A percentile compares a stretch with the other conserved stretches of the same genome.
Conservation (phyloP, 73 alveolate genomes). For the Paramecium pentaurelia region DNA sequence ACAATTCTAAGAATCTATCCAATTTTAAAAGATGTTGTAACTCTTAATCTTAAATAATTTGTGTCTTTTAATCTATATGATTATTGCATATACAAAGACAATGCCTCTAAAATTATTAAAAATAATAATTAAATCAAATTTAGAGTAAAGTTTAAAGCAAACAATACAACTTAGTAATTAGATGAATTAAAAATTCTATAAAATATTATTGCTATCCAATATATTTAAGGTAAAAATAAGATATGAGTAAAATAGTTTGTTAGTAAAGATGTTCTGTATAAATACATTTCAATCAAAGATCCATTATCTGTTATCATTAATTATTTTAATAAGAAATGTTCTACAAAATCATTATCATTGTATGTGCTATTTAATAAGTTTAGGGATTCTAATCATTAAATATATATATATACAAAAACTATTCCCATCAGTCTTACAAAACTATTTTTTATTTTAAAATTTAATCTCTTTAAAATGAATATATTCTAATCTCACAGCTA, state of each 20-base stretch:
- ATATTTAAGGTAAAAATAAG: not conserved
- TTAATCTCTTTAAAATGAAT: not conserved
- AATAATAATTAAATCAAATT: not conserved
- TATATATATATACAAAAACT: not conserved
- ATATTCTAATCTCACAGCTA: not conserved
- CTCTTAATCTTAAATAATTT: not conserved
- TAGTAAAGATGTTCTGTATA: not conserved
- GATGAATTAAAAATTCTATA: not conserved
- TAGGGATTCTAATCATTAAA: not conserved
- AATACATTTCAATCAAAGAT: not conserved
- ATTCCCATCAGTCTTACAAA: not conserved
- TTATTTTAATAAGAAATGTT: not conserved
- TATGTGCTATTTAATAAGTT: not conserved
- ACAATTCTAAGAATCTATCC: not conserved
- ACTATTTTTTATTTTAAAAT: not conserved
- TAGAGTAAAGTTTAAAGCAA: not conserved
- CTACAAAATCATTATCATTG: conserved; percentile 1
- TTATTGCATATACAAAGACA: not conserved
- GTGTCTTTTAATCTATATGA: not conserved
- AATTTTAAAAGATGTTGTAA: not conserved
- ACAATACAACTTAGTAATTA: not conserved
- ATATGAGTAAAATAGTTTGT: not conserved
- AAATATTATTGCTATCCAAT: not conserved
- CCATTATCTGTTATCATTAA: not conserved
- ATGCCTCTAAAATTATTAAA: not conserved